Evolutionary conservation across 2,329 filamentous ascomycete species (phyloP), one percentile per base, ranked within the genome.

Genomic region (Epicoccum nigrum): DNA sequence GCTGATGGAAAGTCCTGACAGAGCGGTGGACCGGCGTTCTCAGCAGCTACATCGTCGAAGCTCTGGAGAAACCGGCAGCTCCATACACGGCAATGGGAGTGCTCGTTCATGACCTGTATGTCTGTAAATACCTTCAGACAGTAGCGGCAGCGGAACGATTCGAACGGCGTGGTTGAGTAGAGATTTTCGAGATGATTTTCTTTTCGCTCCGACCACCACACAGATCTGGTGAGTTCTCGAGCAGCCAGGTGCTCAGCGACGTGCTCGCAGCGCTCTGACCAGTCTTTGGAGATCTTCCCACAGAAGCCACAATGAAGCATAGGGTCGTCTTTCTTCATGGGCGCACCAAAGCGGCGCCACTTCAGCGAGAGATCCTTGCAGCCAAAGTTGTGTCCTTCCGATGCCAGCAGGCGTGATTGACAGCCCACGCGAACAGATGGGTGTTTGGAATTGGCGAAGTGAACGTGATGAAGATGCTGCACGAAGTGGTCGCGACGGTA

Each of bases 241-340:
- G 63, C 62, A 40, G 62, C 56, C 31, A 72, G 57, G 46, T 72
- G 69, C 44, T 70, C 64, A 12, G 65, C 65, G 33, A 72, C 61
- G 47, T 72, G 69, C 30, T 67, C 61, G 40, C 66, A 70, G 21
- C 69, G 59, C 25, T 67, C 65, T 17, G 59, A 58, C 68, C 68
- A 71, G 30, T 68, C 60, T 45, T 59, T 66, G n/a, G 58, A 65
- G 25, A 44, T 63, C 34, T 67, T 69, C 1, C 67, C 68, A 45
- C 69, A 72, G 38, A 72, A 71, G 3, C 69, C 69, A 43, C 69
- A 71, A 32, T 69, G 65, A 8, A 72, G 58, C 68, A 72, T 70
- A 11, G 70, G 69, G 37, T 73, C 70, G 19, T 70, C 65, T 15
- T 52, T 56, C 48, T 67, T 68, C 63, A 71, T 70, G 3, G 68